A percentile compares a stretch with the other conserved stretches of the same genome.
Conservation (phyloP, 1,139 yeast species). For the Candida tunisiensis region DNA sequence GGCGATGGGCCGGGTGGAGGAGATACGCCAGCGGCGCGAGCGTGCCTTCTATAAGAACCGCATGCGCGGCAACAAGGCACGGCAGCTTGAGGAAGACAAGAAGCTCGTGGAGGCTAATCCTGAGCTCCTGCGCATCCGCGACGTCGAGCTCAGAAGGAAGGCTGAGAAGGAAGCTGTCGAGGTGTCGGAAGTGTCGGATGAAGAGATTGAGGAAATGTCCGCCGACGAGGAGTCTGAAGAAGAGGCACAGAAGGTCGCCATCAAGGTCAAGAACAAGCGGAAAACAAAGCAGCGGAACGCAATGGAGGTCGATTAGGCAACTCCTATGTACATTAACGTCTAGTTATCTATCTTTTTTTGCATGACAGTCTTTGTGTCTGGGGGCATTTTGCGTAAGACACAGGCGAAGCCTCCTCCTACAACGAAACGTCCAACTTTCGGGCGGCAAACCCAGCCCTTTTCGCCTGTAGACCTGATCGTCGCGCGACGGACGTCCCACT, state of each 20-base stretch:
- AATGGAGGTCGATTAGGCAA: too few species aligned
- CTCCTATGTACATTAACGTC: too few species aligned
- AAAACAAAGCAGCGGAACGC: conserved; percentile 11
- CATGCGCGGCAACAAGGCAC: conserved; percentile 94
- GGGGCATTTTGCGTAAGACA: too few species aligned
- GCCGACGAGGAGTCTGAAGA: conserved; percentile 29
- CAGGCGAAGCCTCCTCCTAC: too few species aligned
- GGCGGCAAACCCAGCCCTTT: too few species aligned
- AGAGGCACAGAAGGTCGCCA: conserved; percentile 44
- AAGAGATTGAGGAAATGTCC: conserved; percentile 30
- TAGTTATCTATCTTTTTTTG: conserved; percentile 2
- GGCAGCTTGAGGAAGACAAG: conserved; percentile 70
- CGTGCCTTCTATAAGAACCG: conserved; percentile 98
- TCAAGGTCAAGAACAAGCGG: conserved; percentile 52
- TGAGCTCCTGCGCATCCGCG: conserved; percentile 80
- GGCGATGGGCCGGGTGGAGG: conserved; percentile 94
- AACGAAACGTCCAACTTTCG: too few species aligned
- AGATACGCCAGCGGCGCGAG: conserved; percentile 92
- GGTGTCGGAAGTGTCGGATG: conserved; percentile 28
- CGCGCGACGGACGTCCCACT: too few species aligned
- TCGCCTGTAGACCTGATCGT: too few species aligned
- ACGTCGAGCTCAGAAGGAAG: conserved; percentile 74
- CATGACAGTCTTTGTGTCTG: too few species aligned
- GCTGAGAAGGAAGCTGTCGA: conserved; percentile 35
- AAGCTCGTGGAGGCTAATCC: conserved; percentile 81